Percentiles rank a stretch among this genome's conserved stretches.
Conservation (phyloP, 2,329 filamentous ascomycete species). For the Diaporthe vaccinii region DNA sequence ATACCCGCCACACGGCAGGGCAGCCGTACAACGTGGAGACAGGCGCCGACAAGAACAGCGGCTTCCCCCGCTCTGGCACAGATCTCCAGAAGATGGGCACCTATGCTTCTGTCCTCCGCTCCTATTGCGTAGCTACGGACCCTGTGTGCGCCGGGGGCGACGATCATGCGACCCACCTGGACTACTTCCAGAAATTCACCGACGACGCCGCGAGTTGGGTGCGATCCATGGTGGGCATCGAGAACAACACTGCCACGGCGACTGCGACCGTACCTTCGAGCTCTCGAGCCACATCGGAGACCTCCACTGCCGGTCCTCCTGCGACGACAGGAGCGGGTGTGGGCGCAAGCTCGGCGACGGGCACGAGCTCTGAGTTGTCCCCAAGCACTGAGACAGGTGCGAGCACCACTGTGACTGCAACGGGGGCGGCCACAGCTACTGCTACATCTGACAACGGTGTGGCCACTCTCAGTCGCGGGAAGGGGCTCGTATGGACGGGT, state of each 20-base stretch:
- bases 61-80: neutral
- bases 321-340: neutral
- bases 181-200: constrained; percentile 54
- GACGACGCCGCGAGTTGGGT: constrained; percentile 43
- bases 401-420: neutral
- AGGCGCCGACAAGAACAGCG: constrained; percentile 24
- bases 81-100: constrained; percentile 46
- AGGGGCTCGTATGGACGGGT: neutral
- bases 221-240: constrained; percentile 15
- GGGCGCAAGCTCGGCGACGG: neutral
- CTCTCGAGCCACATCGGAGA: neutral
- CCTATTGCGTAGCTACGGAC: constrained; percentile 54
- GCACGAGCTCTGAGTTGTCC: neutral
- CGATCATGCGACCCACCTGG: constrained; percentile 49
- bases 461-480: neutral
- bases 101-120: constrained; percentile 47
- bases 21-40: constrained; percentile 30
- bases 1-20: constrained; percentile 23
- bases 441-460: neutral
- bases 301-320: neutral
- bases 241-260: neutral
- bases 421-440: neutral
- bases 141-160: constrained; percentile 54
- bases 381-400: neutral
- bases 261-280: constrained; percentile 1